phyloP scores from a whole-genome alignment of 2,329 filamentous ascomycete genomes.

The Colletotrichum theobromicola region DNA sequence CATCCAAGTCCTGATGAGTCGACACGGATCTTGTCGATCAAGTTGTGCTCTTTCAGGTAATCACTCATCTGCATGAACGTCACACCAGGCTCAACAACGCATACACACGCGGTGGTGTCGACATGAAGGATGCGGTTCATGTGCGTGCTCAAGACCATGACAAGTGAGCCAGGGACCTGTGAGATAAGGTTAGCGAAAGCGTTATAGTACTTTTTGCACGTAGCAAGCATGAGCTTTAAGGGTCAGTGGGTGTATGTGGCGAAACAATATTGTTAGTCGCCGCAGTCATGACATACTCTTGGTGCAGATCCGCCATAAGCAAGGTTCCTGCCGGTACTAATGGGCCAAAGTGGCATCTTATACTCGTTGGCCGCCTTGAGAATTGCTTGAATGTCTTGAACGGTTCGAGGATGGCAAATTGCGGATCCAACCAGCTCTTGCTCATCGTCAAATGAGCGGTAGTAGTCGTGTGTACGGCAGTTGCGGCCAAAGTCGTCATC shows the following conservation, averaged over 20 bases:
- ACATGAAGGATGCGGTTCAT: slow-evolving; percentile 60
- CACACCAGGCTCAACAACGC: slow-evolving; percentile 61
- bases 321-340: slow-evolving; percentile 54
- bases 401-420: slow-evolving; percentile 20
- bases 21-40: slow-evolving; percentile 44
- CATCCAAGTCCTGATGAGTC: slow-evolving; percentile 47
- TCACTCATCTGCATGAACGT: slow-evolving; percentile 57
- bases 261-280: too few species aligned
- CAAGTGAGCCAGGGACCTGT: slow-evolving; percentile 50
- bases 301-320: slow-evolving; percentile 61
- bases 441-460: slow-evolving; percentile 13
- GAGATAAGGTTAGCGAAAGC: neutral
- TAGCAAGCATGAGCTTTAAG: too few species aligned
- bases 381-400: slow-evolving; percentile 41
- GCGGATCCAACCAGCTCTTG: slow-evolving; percentile 1
- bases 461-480: slow-evolving; percentile 11
- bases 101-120: slow-evolving; percentile 50
- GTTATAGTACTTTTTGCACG: too few species aligned
- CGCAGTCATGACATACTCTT: slow-evolving; percentile 36
- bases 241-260: too few species aligned
- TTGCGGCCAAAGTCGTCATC: slow-evolving; percentile 11
- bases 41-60: slow-evolving; percentile 43
- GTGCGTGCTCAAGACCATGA: slow-evolving; percentile 54
- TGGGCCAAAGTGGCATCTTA: slow-evolving; percentile 52
- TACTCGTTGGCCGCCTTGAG: slow-evolving; percentile 46